Percentiles rank a stretch among this genome's conserved stretches.
phyloP scores from a whole-genome alignment of 1,284 basidiomycete genomes.

The Sphagnurus paluster region DNA sequence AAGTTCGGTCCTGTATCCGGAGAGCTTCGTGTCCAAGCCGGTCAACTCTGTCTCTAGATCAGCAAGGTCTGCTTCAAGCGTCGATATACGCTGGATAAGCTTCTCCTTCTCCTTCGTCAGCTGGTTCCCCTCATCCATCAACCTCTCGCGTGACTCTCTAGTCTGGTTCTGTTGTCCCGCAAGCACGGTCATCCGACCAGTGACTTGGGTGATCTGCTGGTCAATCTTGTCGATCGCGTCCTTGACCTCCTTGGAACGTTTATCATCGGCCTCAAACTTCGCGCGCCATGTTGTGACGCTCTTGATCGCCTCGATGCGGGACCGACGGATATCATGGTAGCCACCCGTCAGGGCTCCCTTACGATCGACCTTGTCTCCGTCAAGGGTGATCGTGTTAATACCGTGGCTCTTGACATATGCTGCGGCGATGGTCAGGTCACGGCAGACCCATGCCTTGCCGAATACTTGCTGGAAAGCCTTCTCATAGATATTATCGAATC shows the following conservation, averaged over 20 bases:
- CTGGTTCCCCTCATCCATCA: constrained; percentile 63
- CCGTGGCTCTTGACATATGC: constrained; percentile 94
- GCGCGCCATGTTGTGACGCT: constrained; percentile 76
- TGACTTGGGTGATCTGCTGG: constrained; percentile 81
- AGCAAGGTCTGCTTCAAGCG: constrained; percentile 68
- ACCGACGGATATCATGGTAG: constrained; percentile 90
- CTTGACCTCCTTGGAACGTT: constrained; percentile 75
- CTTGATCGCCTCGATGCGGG: constrained; percentile 87
- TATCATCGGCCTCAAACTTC: constrained; percentile 70
- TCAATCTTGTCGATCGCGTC: constrained; percentile 71
- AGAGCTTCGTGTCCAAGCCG: constrained; percentile 56
- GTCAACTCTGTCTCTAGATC: constrained; percentile 75
- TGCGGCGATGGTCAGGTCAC: constrained; percentile 88
- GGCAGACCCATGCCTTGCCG: constrained; percentile 94
- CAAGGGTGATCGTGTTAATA: constrained; percentile 96
- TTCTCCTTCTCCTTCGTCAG: constrained; percentile 75
- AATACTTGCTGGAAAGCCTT: constrained; percentile 99
- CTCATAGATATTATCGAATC: constrained; percentile 69
- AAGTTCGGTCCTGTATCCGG: constrained; percentile 74
- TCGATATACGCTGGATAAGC: constrained; percentile 59
- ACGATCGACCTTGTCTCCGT: constrained; percentile 97
- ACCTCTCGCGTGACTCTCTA: constrained; percentile 65
- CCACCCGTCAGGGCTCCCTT: constrained; percentile 96
- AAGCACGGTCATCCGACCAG: constrained; percentile 75
- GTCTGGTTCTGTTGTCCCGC: constrained; percentile 74